These are phyloP conservation scores for Polytolypa hystricis DNA, from an alignment of 2,329 filamentous ascomycete genomes.

Conservation along the genomic window DNA sequence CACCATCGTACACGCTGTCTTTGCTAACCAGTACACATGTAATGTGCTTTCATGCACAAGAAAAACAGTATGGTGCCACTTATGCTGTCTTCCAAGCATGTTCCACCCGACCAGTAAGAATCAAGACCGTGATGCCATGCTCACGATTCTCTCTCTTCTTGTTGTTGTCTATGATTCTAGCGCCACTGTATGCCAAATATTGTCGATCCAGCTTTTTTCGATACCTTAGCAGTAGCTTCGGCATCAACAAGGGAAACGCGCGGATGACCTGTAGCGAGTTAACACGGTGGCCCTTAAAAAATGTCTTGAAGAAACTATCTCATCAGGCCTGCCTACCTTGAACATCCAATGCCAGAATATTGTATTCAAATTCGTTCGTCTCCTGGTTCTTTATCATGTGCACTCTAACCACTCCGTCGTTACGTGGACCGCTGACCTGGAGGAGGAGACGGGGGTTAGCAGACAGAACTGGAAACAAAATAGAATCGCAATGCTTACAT, in stretches of 20 bases:
- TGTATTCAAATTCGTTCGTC: conserved; percentile 62
- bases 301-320: conserved; percentile 4
- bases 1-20: too few relatives aligned
- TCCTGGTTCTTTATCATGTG: conserved; percentile 63
- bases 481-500: conserved; percentile 43
- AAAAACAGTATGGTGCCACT: too few relatives aligned
- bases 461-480: neutral
- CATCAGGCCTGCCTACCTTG: conserved; percentile 39
- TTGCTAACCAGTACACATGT: too few relatives aligned
- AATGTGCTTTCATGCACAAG: too few relatives aligned
- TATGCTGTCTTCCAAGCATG: too few relatives aligned
- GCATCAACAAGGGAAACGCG: conserved; percentile 37
- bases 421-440: conserved; percentile 65
- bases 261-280: conserved; percentile 25
- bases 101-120: too few relatives aligned
- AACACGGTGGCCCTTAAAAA: neutral
- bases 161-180: conserved; percentile 12
- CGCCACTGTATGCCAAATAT: conserved; percentile 41
- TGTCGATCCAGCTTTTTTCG: conserved; percentile 35
- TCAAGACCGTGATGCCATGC: too few relatives aligned
- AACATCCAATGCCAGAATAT: conserved; percentile 69
- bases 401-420: conserved; percentile 61
- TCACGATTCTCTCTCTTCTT: too few relatives aligned
- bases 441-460: conserved; percentile 14
- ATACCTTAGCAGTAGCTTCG: conserved; percentile 23